These are phyloP conservation scores for Stagonosporopsis chrysanthemi DNA, from an alignment of 2,329 filamentous ascomycete genomes.

Conservation along the genomic window DNA sequence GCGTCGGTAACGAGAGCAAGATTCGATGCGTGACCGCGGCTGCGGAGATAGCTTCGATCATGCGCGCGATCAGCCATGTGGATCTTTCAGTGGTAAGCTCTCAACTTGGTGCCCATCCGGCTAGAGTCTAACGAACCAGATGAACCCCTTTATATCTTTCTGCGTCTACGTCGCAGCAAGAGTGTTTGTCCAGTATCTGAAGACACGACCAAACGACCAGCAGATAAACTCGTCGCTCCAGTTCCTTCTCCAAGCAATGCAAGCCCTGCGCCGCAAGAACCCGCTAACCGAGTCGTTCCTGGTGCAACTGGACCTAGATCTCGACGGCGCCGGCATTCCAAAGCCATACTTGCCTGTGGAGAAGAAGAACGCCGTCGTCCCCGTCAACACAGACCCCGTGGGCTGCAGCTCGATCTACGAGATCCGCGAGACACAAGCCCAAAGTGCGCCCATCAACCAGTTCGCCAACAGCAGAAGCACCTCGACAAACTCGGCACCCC, in stretches of 20 bases:
- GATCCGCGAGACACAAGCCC: constrained; percentile 43
- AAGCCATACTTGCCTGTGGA: constrained; percentile 54
- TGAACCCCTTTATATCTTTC: constrained; percentile 95
- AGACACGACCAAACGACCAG: constrained; percentile 85
- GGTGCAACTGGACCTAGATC: constrained; percentile 89
- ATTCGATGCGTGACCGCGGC: constrained; percentile 91
- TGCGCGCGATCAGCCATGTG: constrained; percentile 92
- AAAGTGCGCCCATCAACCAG: constrained; percentile 37
- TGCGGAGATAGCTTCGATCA: constrained; percentile 91
- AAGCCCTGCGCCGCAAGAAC: constrained; percentile 84
- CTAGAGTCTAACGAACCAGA: constrained; percentile 60
- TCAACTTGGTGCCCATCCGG: no score
- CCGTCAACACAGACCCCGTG: constrained; percentile 38
- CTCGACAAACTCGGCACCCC: neutral
- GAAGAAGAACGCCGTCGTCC: constrained; percentile 20
- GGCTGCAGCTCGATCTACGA: constrained; percentile 45
- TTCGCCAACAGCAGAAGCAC: constrained; percentile 29
- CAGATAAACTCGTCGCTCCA: constrained; percentile 82
- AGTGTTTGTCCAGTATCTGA: constrained; percentile 96
- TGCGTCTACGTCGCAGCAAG: constrained; percentile 94
- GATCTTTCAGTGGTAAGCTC: constrained; percentile 78
- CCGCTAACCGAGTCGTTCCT: constrained; percentile 94
- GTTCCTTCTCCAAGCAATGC: constrained; percentile 90
- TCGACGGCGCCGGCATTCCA: constrained; percentile 74
- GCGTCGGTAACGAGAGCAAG: constrained; percentile 88